These are phyloP conservation scores for Picea glauca DNA, from an alignment of 75 land plant genomes.

Conservation along the genomic window DNA sequence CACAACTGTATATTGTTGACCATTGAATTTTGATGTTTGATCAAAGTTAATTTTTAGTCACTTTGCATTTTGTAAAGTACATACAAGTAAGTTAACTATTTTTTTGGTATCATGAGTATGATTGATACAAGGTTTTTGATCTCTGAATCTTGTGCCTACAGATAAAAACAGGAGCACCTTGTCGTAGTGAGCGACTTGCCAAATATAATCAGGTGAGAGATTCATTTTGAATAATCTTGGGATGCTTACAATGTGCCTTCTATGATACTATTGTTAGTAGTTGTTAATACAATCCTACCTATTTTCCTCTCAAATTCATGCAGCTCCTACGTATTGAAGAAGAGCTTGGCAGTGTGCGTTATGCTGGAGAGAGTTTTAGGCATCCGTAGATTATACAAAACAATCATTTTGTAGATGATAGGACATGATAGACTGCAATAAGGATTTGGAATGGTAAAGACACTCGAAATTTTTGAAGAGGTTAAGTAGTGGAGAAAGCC, in stretches of 20 bases:
- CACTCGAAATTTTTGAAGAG: not conserved
- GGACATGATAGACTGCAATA: not conserved
- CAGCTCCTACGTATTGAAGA: slow-evolving; percentile 97
- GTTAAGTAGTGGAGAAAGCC: not conserved
- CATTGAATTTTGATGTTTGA: not conserved
- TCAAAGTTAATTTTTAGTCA: not conserved
- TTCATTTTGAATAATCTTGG: not conserved
- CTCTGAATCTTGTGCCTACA: slow-evolving; percentile 18
- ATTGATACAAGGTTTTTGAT: not conserved
- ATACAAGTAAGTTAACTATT: not conserved
- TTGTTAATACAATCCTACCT: not conserved
- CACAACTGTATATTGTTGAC: not conserved
- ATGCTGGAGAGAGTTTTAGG: slow-evolving; percentile 89
- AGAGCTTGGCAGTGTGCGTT: slow-evolving; percentile 87
- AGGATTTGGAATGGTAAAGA: not conserved
- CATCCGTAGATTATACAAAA: slow-evolving; percentile 43
- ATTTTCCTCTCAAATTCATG: not conserved
- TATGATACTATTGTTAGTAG: not conserved
- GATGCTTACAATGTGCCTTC: not conserved
- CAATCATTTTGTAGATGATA: slow-evolving; percentile 15
- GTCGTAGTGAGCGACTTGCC: slow-evolving; percentile 90
- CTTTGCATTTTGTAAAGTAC: not conserved
- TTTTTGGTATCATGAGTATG: not conserved
- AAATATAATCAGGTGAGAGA: slow-evolving; percentile 80
- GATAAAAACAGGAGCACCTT: slow-evolving; percentile 99